A percentile compares a stretch with the other conserved stretches of the same genome.
These are phyloP conservation scores for Aspergillus floridensis DNA, from an alignment of 2,329 filamentous ascomycete species.

Conservation along the genomic window DNA sequence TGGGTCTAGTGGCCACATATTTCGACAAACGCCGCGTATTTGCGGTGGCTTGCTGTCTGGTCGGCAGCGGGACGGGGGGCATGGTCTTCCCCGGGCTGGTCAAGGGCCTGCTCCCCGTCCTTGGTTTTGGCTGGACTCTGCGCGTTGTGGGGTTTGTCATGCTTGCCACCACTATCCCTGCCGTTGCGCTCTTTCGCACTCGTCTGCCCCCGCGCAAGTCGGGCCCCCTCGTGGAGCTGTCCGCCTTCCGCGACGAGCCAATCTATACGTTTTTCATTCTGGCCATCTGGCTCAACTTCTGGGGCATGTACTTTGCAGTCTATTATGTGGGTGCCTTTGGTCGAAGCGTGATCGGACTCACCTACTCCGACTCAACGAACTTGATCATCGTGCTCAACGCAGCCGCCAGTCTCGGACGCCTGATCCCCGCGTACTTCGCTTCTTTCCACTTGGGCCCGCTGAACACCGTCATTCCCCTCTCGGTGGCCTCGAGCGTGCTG, in stretches of 20 bases:
- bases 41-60: neutral
- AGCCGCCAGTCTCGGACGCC: neutral
- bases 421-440: slow-evolving; percentile 1
- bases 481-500: neutral
- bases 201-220: slow-evolving; percentile 10
- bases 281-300: slow-evolving; percentile 19
- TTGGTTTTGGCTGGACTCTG: slow-evolving; percentile 40
- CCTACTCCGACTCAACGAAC: slow-evolving; percentile 1
- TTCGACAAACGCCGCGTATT: slow-evolving; percentile 8
- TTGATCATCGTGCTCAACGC: slow-evolving; percentile 1
- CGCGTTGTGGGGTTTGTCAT: slow-evolving; percentile 37
- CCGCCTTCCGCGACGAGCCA: slow-evolving; percentile 37
- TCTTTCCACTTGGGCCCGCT: slow-evolving; percentile 1
- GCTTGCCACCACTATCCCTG: slow-evolving; percentile 12
- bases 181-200: slow-evolving; percentile 7
- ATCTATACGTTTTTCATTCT: slow-evolving; percentile 40
- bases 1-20: slow-evolving; percentile 15
- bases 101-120: slow-evolving; percentile 4
- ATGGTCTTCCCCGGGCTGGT: slow-evolving; percentile 2
- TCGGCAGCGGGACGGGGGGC: slow-evolving; percentile 3
- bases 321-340: neutral
- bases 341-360: neutral
- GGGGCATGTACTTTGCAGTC: slow-evolving; percentile 14
- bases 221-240: slow-evolving; percentile 11
- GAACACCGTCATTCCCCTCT: neutral